Base-by-base conservation (phyloP, 148 eudicot species). In the Cornus kousa region DNA sequence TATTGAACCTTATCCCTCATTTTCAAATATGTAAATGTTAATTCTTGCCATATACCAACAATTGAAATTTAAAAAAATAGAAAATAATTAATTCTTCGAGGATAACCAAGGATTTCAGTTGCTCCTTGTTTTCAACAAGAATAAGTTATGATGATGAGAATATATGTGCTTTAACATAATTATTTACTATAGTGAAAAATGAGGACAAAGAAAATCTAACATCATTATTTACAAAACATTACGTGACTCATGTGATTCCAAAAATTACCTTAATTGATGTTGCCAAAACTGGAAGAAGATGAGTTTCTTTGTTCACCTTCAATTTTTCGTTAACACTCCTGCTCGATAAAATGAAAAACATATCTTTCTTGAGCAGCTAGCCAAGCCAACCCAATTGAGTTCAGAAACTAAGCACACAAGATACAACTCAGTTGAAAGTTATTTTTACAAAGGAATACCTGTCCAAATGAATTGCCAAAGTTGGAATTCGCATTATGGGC, bases 401-500 rank as follows among this genome's bases (percentile, higher is more conserved):
- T 67, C 37, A 53, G 65, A 37, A 78, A 62, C n/a, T 48, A 65
- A 16, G n/a, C 59, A 16, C 37, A 73, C 35, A 70, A 53, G 12
- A 24, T 57, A 62, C 65, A 68, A 16, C 28, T 43, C 19, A 70
- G 32, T 0, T 33, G 53, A 55, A 53, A 50, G 0, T 65, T 3
- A 43, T 53, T 13, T 31, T 11, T 35, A n/a, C 4, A 53, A 55
- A 16, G 35, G 67, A 67, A 23, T 70, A 96, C 99, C 99, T 92
- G 84, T 96, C 99, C 70, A 96, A 84, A 83, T 96, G 99, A 79
- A 96, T 96, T 68, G 99, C 99, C 82, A 96, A 85, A 60, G 98
- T 96, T 78, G 99, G 99, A 77, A 96, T 86, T 79, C 99, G 87
- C 97, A 96, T 96, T 73, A 96, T 94, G 70, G 99, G 98, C 68